Evolutionary conservation across 345 rosid species (phyloP), one percentile per base, ranked within the genome.

Genomic region (Lumnitzera racemosa): DNA sequence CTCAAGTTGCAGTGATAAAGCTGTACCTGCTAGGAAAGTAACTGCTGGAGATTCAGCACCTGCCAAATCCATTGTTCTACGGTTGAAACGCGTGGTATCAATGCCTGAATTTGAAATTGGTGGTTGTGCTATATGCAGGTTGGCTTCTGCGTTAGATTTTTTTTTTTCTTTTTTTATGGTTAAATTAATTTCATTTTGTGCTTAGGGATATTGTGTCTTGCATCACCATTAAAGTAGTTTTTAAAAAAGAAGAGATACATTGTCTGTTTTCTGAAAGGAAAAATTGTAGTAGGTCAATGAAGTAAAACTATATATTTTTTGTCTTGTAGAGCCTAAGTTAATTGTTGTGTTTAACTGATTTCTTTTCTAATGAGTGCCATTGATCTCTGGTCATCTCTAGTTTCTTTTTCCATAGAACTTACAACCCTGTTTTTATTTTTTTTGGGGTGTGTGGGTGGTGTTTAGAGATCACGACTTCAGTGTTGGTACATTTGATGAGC

Each of bases 91-190:
- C 61, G 89, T 78, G 47, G 92, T 88, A 51, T 86, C 82, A 70
- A 80, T 81, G 16, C 92, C 85, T 66, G 90, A 85, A 78, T 64
- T 67, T 75, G 97, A 88, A 50, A 78, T 82, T 70, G 99, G 97
- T 56, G 97, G 97, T 61, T 95, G 99, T 78, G 91, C 67, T 65
- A 66, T 95, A 65, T 95, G 99, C 85, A 86, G 99, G 99, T 95
- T 74, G 36, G 78, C 65, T 61, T 59, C 53, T 67, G 49, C 50
- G 46, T 46, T 15, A 10, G 1, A 16, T 2, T 59, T 24, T 46
- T 51, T 12, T 41, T 15, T 41, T 61, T 29, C 57, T 27, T 61
- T 12, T 12, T 5, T 27, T 24, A 48, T 49, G 46, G 5, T 13
- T 17, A 23, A 2, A 46, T 31, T 41, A 15, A 47, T 47, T 48